Base-by-base conservation (phyloP, 192 early-diverging fungal species). In the Gryganskiella cystojenkinii region DNA sequence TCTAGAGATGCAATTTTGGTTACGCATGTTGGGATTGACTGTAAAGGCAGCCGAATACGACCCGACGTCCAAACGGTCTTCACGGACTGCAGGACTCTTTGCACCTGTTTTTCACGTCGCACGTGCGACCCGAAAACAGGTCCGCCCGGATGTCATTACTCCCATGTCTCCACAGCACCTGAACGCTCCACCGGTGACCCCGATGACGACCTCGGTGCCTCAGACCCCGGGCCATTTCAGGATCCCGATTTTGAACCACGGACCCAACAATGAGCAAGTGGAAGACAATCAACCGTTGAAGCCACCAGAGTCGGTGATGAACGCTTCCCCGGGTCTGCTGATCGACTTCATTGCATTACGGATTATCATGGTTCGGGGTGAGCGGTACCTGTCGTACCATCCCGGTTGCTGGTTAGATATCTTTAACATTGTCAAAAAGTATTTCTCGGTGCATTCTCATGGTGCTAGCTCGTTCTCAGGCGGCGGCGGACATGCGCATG, bases 341-440 rank as follows among this genome's bases (percentile, higher is more conserved):
- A 62, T 87, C 3, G 73, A 85, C 57, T 87, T 89, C 30, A 83
- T 79, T 2, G 87, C 87, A 2, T 44, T 89, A 19, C 81, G 87
- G 33, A 76, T 89, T 34, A 81, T 87, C n/a, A 56, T 89, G 2
- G 64, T 89, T 15, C 81, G 87, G 3, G 85, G 82, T 17, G 71
- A 80, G 40, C 65, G 57, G 44, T 85, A 83, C 20, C 54, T 87
- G 60, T 76, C 83, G 35, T 67, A 62, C 30, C 64, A 67, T 9
- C 71, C 74, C 19, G 84, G 84, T 3, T 71, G 82, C 13, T 87
- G 85, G 87, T 72, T 70, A 66, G 84, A 67, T 59, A 79, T 68
- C 70, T 84, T 74, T 42, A 82, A 55, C 78, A 64, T 89, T 25
- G 46, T 73, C 43, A 80, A 82, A 50, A 66, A 71, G 69, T 70